Conservation (phyloP, 805 yeast genomes). For the Candida andamanensis region DNA sequence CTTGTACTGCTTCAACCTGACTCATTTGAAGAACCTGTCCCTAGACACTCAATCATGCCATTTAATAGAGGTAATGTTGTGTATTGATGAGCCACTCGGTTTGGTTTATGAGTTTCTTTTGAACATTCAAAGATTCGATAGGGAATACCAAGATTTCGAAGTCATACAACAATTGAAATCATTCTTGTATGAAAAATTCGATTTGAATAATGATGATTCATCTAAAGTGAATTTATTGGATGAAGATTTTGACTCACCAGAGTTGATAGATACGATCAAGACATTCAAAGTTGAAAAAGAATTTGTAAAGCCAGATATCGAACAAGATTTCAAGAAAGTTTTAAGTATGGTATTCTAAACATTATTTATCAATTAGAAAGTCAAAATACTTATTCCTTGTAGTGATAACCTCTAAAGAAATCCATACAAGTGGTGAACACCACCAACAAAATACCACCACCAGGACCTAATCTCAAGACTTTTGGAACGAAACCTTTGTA, state of each 20-base stretch:
- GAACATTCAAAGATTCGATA: conserved; percentile 12
- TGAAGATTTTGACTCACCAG: conserved; percentile 25
- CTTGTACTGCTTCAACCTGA: conserved; percentile 23
- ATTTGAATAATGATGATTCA: conserved; percentile 8
- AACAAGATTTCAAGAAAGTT: too few species aligned
- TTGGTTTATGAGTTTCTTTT: conserved; percentile 10
- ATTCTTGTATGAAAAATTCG: conserved; percentile 13
- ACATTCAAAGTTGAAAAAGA: background rate
- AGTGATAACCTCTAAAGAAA: conserved; percentile 65
- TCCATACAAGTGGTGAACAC: conserved; percentile 96
- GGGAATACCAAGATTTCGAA: conserved; percentile 1
- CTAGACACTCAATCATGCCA: conserved; percentile 6
- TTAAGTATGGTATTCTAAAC: too few species aligned
- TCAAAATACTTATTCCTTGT: conserved; percentile 5
- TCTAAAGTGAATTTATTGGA: conserved; percentile 18
- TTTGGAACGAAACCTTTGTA: conserved; percentile 97
- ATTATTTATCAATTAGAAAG: too few species aligned
- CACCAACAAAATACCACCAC: conserved; percentile 96
- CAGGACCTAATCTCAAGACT: conserved; percentile 96
- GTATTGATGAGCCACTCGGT: conserved; percentile 1
- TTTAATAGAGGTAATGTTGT: conserved; percentile 7
- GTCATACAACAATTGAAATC: conserved; percentile 4
- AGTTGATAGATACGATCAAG: conserved; percentile 14
- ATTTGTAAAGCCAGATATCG: conserved; percentile 3
- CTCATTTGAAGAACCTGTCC: conserved; percentile 2